Percentiles rank a stretch among this genome's conserved stretches.
Evolutionary conservation across 176 grass and related monocot species (phyloP).

Genomic region (Themeda triandra): DNA sequence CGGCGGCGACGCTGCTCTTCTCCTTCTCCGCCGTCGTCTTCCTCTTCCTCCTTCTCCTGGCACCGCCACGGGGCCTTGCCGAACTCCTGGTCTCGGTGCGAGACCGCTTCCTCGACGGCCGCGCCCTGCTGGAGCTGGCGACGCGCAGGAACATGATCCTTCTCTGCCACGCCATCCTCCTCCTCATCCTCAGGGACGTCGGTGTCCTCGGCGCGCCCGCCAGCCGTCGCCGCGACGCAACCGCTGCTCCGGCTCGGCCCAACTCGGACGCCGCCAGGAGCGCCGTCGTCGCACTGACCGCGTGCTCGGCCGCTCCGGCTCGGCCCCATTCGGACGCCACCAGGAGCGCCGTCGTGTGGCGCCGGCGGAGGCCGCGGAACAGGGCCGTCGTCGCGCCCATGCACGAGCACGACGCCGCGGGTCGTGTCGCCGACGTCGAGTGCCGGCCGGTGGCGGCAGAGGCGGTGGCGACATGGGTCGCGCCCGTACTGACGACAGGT

Average conservation of each 20-base stretch:
- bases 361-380: not conserved
- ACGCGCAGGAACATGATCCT: slow-evolving; percentile 52
- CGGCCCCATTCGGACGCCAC: too few species aligned
- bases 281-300: too few species aligned
- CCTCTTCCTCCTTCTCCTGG: slow-evolving; percentile 4
- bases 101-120: not conserved
- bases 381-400: not conserved
- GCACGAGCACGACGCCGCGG: not conserved
- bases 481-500: not conserved
- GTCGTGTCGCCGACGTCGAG: not conserved
- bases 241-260: not conserved
- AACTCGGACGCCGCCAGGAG: not conserved
- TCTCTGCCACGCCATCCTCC: slow-evolving; percentile 60
- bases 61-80: too few species aligned
- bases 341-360: not conserved
- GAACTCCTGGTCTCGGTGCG: not conserved
- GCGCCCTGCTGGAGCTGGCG: slow-evolving; percentile 13
- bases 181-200: slow-evolving; percentile 59
- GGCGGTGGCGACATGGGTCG: too few species aligned
- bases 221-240: not conserved
- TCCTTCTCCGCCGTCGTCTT: not conserved
- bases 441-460: not conserved
- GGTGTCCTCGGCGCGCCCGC: slow-evolving; percentile 38
- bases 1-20: not conserved
- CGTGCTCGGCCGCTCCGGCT: too few species aligned